Percentiles rank a stretch among this genome's conserved stretches.
These are phyloP conservation scores for Beauveria scarabaeidicola DNA, from an alignment of 2,329 filamentous ascomycete species.

Conservation along the genomic window DNA sequence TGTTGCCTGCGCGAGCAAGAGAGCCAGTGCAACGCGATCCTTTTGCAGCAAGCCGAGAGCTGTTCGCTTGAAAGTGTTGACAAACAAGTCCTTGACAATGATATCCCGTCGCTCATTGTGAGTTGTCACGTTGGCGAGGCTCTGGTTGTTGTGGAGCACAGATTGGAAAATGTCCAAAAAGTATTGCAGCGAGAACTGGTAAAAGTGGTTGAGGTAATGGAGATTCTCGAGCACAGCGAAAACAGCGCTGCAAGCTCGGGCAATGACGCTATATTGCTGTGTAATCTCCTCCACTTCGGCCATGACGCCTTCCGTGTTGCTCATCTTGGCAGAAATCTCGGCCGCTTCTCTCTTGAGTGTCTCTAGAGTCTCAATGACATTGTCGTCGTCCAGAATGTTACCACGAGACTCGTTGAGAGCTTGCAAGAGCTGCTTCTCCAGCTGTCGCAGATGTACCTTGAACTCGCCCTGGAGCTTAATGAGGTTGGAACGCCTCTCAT, in stretches of 20 bases:
- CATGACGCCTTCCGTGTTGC: slow-evolving; percentile 96
- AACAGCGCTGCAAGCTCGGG: slow-evolving; percentile 89
- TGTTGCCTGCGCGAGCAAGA: slow-evolving; percentile 91
- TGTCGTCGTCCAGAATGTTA: slow-evolving; percentile 96
- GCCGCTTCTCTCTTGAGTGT: slow-evolving; percentile 96
- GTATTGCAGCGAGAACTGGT: slow-evolving; percentile 97
- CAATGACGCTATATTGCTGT: slow-evolving; percentile 86
- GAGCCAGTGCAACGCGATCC: slow-evolving; percentile 86
- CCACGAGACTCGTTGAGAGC: slow-evolving; percentile 95
- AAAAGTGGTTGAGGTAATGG: slow-evolving; percentile 98
- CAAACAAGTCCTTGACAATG: slow-evolving; percentile 85
- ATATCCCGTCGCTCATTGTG: slow-evolving; percentile 75
- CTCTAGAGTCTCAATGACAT: slow-evolving; percentile 95
- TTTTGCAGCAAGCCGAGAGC: slow-evolving; percentile 87
- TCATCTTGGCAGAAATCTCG: slow-evolving; percentile 93
- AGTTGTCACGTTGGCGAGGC: slow-evolving; percentile 60
- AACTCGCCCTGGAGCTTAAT: slow-evolving; percentile 99
- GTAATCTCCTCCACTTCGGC: slow-evolving; percentile 95
- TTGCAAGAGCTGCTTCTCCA: slow-evolving; percentile 89
- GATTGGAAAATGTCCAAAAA: slow-evolving; percentile 96
- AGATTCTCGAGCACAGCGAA: slow-evolving; percentile 95
- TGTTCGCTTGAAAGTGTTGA: slow-evolving; percentile 88
- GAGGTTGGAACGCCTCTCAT: slow-evolving; percentile 90
- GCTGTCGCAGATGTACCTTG: slow-evolving; percentile 90
- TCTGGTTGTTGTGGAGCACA: slow-evolving; percentile 74